Percentiles rank a stretch among this genome's conserved stretches.
Conservation (phyloP, 495 filamentous ascomycete genomes). For the Neurospora hispaniola region DNA sequence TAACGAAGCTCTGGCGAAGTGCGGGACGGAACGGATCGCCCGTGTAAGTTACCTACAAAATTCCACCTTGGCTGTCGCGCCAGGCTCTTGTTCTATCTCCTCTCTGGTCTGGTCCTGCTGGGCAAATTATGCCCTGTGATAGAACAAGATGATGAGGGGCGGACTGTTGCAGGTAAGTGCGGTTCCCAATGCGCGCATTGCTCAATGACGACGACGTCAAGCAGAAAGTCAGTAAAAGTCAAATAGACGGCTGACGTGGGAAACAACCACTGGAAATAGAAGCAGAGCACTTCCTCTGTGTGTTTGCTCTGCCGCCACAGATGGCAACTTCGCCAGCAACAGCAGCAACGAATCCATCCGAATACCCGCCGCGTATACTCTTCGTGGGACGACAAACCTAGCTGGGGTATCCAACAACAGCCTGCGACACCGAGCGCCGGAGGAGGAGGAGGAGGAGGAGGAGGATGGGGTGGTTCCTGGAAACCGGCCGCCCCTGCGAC, state of each 20-base stretch:
- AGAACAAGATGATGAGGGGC: slow-evolving; percentile 21
- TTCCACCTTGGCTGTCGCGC: not conserved
- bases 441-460: not conserved
- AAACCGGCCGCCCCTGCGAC: not conserved
- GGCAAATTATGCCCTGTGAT: slow-evolving; percentile 15
- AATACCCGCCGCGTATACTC: not conserved
- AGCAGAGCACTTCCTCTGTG: slow-evolving; percentile 15
- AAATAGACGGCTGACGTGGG: not conserved
- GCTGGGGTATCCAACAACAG: not conserved
- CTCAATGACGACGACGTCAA: not conserved
- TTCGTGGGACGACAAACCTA: not conserved
- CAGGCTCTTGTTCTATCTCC: not conserved
- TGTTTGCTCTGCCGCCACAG: slow-evolving; percentile 19
- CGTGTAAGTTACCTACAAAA: not conserved
- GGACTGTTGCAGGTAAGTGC: slow-evolving; percentile 25
- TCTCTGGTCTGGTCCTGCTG: not conserved
- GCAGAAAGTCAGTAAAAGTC: not conserved
- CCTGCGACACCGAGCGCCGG: not conserved
- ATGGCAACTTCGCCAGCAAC: not conserved
- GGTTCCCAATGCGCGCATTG: not conserved
- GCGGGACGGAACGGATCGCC: not conserved
- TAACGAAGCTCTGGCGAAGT: not conserved
- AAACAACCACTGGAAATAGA: slow-evolving; percentile 5
- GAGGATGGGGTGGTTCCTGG: not conserved
- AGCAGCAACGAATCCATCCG: not conserved